Evolutionary conservation across 345 rosid genomes (phyloP).

Genomic region (Sonneratia alba): DNA sequence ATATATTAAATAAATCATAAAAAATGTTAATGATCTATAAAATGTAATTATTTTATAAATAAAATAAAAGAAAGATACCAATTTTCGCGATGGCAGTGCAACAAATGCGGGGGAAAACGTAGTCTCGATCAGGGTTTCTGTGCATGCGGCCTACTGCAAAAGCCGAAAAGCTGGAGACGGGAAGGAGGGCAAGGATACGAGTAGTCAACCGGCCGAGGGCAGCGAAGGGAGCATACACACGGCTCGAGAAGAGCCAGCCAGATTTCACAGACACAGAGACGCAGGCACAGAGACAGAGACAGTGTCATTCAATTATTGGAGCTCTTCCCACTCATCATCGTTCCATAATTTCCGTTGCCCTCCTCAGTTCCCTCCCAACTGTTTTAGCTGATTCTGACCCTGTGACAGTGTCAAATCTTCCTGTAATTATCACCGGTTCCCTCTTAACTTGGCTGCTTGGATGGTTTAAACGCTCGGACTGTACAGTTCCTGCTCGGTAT

Average conservation of each 20-base stretch:
- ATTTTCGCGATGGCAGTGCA: no score
- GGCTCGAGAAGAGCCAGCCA: conserved; percentile 1
- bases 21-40: no score
- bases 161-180: background rate
- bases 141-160: background rate
- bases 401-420: background rate
- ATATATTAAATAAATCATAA: no score
- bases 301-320: conserved; percentile 1
- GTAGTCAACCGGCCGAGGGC: background rate
- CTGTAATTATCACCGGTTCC: background rate
- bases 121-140: background rate
- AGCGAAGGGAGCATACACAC: background rate
- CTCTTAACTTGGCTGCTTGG: background rate
- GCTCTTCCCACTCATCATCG: background rate
- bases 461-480: no score
- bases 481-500: no score
- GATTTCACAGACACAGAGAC: background rate
- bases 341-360: background rate
- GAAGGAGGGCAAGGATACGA: background rate
- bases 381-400: background rate
- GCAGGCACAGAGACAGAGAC: background rate
- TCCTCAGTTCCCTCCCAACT: background rate
- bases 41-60: no score
- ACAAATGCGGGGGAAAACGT: background rate
- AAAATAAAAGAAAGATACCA: no score